A percentile compares a stretch with the other conserved stretches of the same genome.
These are phyloP conservation scores for Globisporangium recalcitrans DNA, from an alignment of 352 stramenopile species.

Conservation along the genomic window DNA sequence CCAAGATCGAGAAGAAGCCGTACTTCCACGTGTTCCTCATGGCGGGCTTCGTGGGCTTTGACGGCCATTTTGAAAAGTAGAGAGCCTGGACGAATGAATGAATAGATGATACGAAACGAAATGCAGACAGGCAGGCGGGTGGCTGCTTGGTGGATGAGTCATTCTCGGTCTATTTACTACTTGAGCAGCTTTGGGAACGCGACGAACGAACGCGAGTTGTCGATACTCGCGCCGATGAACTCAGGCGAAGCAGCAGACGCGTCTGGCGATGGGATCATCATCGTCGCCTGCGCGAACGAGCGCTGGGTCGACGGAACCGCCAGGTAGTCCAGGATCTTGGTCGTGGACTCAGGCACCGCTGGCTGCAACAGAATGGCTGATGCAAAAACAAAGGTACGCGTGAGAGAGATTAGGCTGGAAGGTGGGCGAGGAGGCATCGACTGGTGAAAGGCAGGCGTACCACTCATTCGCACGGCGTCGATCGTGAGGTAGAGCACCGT, in stretches of 20 bases:
- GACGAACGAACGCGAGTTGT: conserved; percentile 66
- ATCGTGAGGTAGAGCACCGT: conserved; percentile 72
- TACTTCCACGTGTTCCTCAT: conserved; percentile 92
- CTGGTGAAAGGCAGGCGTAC: conserved; percentile 24
- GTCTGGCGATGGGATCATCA: conserved; percentile 24
- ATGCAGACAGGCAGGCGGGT: not conserved
- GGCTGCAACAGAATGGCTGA: conserved; percentile 72
- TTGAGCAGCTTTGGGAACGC: conserved; percentile 58
- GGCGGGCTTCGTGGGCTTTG: conserved; percentile 90
- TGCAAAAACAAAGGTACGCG: conserved; percentile 6
- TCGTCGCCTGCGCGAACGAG: conserved; percentile 43
- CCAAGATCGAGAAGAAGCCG: conserved; percentile 85
- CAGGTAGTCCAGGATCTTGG: conserved; percentile 71
- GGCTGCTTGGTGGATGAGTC: not conserved
- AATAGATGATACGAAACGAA: not conserved
- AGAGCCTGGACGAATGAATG: not conserved
- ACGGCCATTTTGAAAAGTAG: conserved; percentile 89
- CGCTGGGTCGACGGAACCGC: conserved; percentile 41
- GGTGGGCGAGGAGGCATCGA: too few relatives aligned
- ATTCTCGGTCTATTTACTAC: conserved; percentile 11
- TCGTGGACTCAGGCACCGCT: conserved; percentile 47
- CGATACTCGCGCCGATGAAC: conserved; percentile 31
- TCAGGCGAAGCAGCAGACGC: conserved; percentile 5
- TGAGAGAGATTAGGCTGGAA: not conserved
- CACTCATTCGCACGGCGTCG: conserved; percentile 58